Conservation (phyloP, 2,329 filamentous ascomycete species). For the Talaromyces sp. region DNA sequence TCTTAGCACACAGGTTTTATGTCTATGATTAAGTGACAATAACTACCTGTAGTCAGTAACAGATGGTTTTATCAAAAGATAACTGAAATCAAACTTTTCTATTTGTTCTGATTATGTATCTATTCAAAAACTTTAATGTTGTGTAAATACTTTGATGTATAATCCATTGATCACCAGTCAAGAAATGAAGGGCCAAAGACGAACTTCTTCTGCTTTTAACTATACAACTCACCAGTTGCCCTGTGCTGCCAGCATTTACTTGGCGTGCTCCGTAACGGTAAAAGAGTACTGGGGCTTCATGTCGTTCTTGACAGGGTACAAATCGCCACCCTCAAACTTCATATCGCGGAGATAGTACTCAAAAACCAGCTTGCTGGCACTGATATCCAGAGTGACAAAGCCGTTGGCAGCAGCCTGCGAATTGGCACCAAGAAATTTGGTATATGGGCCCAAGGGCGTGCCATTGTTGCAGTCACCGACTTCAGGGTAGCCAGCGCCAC, state of each 20-base stretch:
- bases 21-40: too few relatives aligned
- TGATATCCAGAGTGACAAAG: slow-evolving; percentile 22
- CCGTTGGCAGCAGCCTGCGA: slow-evolving; percentile 18
- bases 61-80: too few relatives aligned
- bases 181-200: neutral
- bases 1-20: slow-evolving; percentile 3
- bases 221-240: neutral
- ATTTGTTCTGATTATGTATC: too few relatives aligned
- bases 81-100: too few relatives aligned
- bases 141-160: too few relatives aligned
- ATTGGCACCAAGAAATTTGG: slow-evolving; percentile 19
- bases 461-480: slow-evolving; percentile 21
- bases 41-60: too few relatives aligned
- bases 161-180: neutral
- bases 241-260: neutral
- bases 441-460: slow-evolving; percentile 16
- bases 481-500: slow-evolving; percentile 8
- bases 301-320: slow-evolving; percentile 17
- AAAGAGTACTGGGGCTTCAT: slow-evolving; percentile 16
- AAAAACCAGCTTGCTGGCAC: slow-evolving; percentile 14
- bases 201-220: neutral
- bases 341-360: slow-evolving; percentile 16
- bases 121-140: too few relatives aligned
- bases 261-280: slow-evolving; percentile 12
- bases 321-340: slow-evolving; percentile 17